These are phyloP conservation scores for Lobosporangium transversale DNA, from an alignment of 192 early-diverging fungal genomes.

Conservation along the genomic window DNA sequence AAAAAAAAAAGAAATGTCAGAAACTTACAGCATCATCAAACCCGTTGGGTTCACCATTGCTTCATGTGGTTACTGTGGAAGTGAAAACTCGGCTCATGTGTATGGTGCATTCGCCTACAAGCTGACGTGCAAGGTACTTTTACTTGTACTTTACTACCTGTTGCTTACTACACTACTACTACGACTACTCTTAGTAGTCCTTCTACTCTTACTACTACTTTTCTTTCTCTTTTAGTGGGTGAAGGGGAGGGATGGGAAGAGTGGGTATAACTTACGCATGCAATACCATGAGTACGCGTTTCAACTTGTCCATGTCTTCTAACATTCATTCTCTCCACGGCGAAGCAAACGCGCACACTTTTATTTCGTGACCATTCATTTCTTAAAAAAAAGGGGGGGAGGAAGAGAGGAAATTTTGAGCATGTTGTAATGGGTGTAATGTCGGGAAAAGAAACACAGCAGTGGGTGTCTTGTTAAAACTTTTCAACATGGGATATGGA, in stretches of 20 bases:
- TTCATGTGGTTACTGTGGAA: conserved; percentile 47
- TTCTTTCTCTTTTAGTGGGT: conserved; percentile 7
- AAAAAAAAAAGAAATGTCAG: conserved; percentile 39
- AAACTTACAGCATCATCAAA: conserved; percentile 45
- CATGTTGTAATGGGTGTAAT: too few relatives aligned
- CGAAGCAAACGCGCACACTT: neutral
- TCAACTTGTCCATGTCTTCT: too few relatives aligned
- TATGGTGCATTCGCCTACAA: conserved; percentile 47
- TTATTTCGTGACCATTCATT: conserved; percentile 9
- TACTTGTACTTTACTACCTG: conserved; percentile 1
- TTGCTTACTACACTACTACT: neutral
- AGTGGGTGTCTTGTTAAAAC: too few relatives aligned
- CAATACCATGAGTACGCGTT: too few relatives aligned
- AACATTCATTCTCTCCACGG: too few relatives aligned
- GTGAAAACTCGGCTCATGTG: conserved; percentile 37
- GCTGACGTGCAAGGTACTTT: conserved; percentile 37
- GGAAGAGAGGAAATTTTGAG: too few relatives aligned
- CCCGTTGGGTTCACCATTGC: conserved; percentile 48
- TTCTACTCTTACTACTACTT: neutral
- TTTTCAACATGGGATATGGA: too few relatives aligned
- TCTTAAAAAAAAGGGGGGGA: too few relatives aligned
- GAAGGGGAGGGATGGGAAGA: too few relatives aligned
- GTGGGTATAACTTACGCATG: too few relatives aligned
- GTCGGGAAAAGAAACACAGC: too few relatives aligned
- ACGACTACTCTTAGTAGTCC: too few relatives aligned